A percentile compares a stretch with the other conserved stretches of the same genome.
Evolutionary conservation across 1,284 basidiomycete species (phyloP).

Genomic region (Malassezia furfur): DNA sequence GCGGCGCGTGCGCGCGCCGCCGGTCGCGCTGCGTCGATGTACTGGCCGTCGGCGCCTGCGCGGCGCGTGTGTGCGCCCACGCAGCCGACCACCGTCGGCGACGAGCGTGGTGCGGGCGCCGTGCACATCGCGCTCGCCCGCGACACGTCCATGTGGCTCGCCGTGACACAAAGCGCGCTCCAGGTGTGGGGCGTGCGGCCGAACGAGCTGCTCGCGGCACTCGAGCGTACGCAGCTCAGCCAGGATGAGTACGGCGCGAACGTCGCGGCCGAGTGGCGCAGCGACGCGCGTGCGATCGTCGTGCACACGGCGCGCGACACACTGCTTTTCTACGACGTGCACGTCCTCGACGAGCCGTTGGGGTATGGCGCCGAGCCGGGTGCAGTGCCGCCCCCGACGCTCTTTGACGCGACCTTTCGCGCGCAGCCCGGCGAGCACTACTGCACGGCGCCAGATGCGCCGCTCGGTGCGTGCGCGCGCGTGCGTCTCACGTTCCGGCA

Average conservation of each 20-base stretch:
- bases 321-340: constrained; percentile 15
- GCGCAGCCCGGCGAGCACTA: constrained; percentile 32
- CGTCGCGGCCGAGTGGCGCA: constrained; percentile 28
- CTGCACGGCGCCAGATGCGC: background rate
- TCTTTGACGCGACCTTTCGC: constrained; percentile 29
- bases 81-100: no score
- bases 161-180: constrained; percentile 26
- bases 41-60: constrained; percentile 42
- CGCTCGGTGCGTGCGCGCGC: constrained; percentile 15
- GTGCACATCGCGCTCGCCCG: constrained; percentile 30
- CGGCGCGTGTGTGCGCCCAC: constrained; percentile 13
- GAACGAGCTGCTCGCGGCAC: constrained; percentile 33
- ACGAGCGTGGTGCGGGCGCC: constrained; percentile 6
- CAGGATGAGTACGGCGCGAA: constrained; percentile 39
- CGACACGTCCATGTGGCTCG: constrained; percentile 32
- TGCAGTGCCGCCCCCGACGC: constrained; percentile 20
- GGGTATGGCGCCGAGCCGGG: background rate
- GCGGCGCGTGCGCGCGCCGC: background rate
- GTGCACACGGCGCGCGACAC: constrained; percentile 2
- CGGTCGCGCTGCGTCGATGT: constrained; percentile 22
- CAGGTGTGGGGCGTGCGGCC: constrained; percentile 36
- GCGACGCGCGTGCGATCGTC: constrained; percentile 26
- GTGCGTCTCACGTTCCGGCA: constrained; percentile 32
- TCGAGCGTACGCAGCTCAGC: constrained; percentile 34
- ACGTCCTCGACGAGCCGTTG: background rate